These are phyloP conservation scores for Backusella mclennaniae DNA, from an alignment of 192 early-diverging fungal species.

Conservation along the genomic window DNA sequence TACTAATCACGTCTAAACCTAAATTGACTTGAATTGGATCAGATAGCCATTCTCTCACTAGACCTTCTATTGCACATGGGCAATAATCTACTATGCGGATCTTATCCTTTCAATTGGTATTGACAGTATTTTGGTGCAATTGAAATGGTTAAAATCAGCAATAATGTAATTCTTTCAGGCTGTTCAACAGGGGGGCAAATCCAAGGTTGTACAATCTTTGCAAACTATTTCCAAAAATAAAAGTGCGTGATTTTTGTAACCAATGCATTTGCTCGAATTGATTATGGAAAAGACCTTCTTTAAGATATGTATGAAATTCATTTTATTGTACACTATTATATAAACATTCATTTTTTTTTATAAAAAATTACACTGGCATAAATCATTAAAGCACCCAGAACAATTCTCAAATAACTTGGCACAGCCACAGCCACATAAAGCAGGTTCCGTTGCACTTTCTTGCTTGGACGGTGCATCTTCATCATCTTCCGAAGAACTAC, in stretches of 20 bases:
- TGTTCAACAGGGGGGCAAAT: background rate
- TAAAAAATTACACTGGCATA: conserved; percentile 40
- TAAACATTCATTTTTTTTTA: background rate
- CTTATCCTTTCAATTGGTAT: background rate
- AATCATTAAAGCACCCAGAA: conserved; percentile 47
- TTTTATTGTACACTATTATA: background rate
- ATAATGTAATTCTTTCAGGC: background rate
- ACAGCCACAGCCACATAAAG: conserved; percentile 58
- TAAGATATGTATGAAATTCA: background rate
- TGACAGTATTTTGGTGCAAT: background rate
- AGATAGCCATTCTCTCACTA: background rate
- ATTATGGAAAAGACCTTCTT: background rate
- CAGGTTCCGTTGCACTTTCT: background rate
- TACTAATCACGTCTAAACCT: background rate
- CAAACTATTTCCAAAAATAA: background rate
- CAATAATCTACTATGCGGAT: background rate
- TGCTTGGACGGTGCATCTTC: background rate
- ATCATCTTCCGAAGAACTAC: background rate
- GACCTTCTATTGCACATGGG: background rate
- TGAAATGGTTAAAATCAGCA: background rate
- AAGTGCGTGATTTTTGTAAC: background rate
- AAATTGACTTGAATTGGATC: background rate
- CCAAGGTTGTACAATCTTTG: background rate
- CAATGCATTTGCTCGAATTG: background rate
- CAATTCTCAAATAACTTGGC: conserved; percentile 51